Evolutionary conservation across 208 protist genomes (phyloP).

Genomic region (Entamoeba moshkovskii): DNA sequence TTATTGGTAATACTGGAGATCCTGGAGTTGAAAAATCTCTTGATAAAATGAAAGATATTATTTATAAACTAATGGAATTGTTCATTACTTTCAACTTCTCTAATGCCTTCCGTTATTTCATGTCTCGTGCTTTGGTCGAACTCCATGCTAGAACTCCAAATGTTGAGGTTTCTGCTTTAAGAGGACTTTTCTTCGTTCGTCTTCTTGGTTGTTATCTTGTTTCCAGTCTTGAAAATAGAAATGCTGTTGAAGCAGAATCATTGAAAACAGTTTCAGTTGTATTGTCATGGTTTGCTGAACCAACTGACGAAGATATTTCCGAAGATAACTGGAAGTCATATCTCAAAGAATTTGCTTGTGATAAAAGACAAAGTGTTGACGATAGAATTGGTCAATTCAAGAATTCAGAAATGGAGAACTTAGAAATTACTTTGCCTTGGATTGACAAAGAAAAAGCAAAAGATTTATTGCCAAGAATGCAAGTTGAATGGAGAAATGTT

Average conservation of each 20-base stretch:
- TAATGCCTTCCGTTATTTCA: not conserved
- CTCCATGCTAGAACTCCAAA: not conserved
- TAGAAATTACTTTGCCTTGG: not conserved
- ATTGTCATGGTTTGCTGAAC: not conserved
- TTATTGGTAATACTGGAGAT: not conserved
- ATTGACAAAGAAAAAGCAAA: not conserved
- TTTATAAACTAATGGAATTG: not conserved
- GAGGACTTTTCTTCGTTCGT: not conserved
- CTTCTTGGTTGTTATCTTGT: not conserved
- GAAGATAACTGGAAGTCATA: not conserved
- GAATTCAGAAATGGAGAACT: not conserved
- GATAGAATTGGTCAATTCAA: not conserved
- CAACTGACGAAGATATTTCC: not conserved
- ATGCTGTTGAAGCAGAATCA: not conserved
- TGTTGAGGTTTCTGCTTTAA: not conserved
- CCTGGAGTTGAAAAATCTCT: not conserved
- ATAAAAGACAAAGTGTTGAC: not conserved
- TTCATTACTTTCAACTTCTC: not conserved
- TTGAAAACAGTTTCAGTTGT: not conserved
- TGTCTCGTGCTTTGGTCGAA: not conserved
- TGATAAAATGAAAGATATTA: not conserved
- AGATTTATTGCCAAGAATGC: not conserved
- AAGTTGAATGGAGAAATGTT: slow-evolving; percentile 1
- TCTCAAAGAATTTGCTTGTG: not conserved
- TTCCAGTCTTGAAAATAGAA: not conserved